Evolutionary conservation across 2,329 filamentous ascomycete species (phyloP).

Genomic region (Cryphonectria nitschkei): DNA sequence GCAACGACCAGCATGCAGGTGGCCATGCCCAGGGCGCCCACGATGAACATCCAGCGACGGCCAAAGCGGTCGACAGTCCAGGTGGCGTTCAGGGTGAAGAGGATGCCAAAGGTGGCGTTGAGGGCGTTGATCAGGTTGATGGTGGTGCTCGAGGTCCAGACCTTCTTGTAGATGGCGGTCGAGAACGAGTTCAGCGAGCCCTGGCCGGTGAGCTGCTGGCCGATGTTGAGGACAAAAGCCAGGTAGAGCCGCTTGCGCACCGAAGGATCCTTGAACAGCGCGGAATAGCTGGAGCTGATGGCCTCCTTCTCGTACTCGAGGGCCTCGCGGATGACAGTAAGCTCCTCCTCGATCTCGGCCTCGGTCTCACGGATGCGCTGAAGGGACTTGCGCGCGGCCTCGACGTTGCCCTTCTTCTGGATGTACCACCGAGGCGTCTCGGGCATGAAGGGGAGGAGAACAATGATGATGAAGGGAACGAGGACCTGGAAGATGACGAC

Average conservation of each 20-base stretch:
- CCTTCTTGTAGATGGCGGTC: slow-evolving; percentile 74
- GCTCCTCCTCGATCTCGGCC: slow-evolving; percentile 68
- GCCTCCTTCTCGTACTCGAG: slow-evolving; percentile 74
- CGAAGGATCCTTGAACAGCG: slow-evolving; percentile 71
- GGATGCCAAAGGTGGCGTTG: slow-evolving; percentile 72
- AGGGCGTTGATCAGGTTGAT: slow-evolving; percentile 76
- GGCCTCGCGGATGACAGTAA: slow-evolving; percentile 67
- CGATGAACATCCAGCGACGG: slow-evolving; percentile 69
- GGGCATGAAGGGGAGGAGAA: slow-evolving; percentile 66
- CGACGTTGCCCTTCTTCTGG: slow-evolving; percentile 61
- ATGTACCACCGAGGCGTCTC: slow-evolving; percentile 73
- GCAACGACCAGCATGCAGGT: slow-evolving; percentile 70
- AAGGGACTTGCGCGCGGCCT: slow-evolving; percentile 62
- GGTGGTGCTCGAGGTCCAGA: slow-evolving; percentile 60
- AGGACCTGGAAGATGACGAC: slow-evolving; percentile 74
- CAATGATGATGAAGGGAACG: slow-evolving; percentile 65
- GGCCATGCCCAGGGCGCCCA: slow-evolving; percentile 70
- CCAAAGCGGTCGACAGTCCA: slow-evolving; percentile 76
- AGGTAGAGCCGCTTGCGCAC: slow-evolving; percentile 68
- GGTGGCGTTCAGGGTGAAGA: slow-evolving; percentile 73
- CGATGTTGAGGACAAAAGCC: slow-evolving; percentile 69
- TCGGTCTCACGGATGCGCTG: slow-evolving; percentile 65
- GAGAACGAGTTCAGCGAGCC: slow-evolving; percentile 75
- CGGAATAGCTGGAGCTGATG: slow-evolving; percentile 63
- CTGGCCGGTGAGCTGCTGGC: slow-evolving; percentile 74